Evolutionary conservation across 2,329 filamentous ascomycete genomes (phyloP).

Genomic region (Aspergillus fumigatus): DNA sequence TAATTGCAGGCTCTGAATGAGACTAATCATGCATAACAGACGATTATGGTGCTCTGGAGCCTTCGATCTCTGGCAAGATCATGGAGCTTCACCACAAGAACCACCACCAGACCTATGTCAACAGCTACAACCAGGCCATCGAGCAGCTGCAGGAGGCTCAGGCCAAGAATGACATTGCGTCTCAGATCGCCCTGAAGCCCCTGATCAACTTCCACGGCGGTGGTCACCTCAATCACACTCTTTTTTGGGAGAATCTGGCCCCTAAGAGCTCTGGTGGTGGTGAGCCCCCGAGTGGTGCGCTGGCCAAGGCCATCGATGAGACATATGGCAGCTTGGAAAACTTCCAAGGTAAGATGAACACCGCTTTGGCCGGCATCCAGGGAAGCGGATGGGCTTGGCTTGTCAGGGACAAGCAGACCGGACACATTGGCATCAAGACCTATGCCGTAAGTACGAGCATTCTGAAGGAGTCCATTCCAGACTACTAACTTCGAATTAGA

Average conservation of each 20-base stretch:
- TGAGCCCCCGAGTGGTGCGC: slow-evolving; percentile 55
- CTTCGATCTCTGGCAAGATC: slow-evolving; percentile 77
- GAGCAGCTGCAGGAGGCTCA: slow-evolving; percentile 64
- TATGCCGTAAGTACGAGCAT: slow-evolving; percentile 49
- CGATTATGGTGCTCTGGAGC: slow-evolving; percentile 93
- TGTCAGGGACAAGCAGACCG: slow-evolving; percentile 59
- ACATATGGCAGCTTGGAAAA: slow-evolving; percentile 56
- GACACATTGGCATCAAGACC: slow-evolving; percentile 55
- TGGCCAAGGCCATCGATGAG: slow-evolving; percentile 55
- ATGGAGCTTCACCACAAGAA: slow-evolving; percentile 95
- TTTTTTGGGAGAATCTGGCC: slow-evolving; percentile 66
- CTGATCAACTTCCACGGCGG: slow-evolving; percentile 63
- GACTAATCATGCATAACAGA: slow-evolving; percentile 50
- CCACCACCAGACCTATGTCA: slow-evolving; percentile 93
- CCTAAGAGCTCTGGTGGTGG: slow-evolving; percentile 59
- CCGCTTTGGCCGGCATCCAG: slow-evolving; percentile 61
- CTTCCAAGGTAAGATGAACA: slow-evolving; percentile 61
- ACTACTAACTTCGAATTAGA: slow-evolving; percentile 38
- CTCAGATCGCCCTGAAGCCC: slow-evolving; percentile 56
- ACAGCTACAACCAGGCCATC: slow-evolving; percentile 74
- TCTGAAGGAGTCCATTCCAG: background rate
- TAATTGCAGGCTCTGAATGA: background rate
- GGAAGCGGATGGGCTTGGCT: slow-evolving; percentile 62
- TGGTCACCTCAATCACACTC: slow-evolving; percentile 59
- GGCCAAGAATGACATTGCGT: slow-evolving; percentile 49